These are phyloP conservation scores for Dalbergia cochinchinensis DNA, from an alignment of 306 rosid species.

Conservation along the genomic window DNA sequence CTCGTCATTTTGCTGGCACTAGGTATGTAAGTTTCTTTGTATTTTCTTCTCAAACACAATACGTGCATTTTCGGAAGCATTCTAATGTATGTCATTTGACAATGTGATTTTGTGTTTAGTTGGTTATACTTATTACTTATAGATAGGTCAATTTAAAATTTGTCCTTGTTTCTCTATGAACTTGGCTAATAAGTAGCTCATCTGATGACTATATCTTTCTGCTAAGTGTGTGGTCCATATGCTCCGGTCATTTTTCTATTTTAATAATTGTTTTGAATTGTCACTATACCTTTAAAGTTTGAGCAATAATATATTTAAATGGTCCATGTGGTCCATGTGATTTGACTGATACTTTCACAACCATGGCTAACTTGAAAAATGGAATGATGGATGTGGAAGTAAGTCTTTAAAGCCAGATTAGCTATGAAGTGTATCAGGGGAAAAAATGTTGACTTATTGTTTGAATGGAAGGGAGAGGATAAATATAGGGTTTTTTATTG, in stretches of 20 bases:
- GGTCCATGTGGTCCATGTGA: slow-evolving; percentile 15
- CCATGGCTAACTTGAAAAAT: background rate
- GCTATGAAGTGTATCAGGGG: no score
- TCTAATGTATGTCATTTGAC: slow-evolving; percentile 25
- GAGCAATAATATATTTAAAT: slow-evolving; percentile 18
- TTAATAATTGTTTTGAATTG: slow-evolving; percentile 25
- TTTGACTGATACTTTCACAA: background rate
- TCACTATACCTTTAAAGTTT: slow-evolving; percentile 11
- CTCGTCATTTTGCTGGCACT: slow-evolving; percentile 96
- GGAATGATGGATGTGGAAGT: no score
- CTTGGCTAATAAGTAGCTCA: background rate
- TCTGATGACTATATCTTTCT: background rate
- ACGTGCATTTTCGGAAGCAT: background rate
- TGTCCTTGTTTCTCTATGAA: slow-evolving; percentile 17
- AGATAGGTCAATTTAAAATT: background rate
- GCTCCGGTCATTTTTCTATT: background rate
- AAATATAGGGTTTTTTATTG: no score
- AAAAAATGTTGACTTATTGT: no score
- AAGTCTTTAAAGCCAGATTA: no score
- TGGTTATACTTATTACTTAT: background rate
- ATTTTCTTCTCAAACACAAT: slow-evolving; percentile 24
- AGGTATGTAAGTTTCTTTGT: slow-evolving; percentile 57
- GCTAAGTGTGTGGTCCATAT: background rate
- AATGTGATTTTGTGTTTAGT: slow-evolving; percentile 13
- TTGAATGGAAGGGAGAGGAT: no score